Percentiles rank a stretch among this genome's conserved stretches.
Evolutionary conservation across 352 stramenopile species (phyloP).

Genomic region (Halophytophthora polymorphica): DNA sequence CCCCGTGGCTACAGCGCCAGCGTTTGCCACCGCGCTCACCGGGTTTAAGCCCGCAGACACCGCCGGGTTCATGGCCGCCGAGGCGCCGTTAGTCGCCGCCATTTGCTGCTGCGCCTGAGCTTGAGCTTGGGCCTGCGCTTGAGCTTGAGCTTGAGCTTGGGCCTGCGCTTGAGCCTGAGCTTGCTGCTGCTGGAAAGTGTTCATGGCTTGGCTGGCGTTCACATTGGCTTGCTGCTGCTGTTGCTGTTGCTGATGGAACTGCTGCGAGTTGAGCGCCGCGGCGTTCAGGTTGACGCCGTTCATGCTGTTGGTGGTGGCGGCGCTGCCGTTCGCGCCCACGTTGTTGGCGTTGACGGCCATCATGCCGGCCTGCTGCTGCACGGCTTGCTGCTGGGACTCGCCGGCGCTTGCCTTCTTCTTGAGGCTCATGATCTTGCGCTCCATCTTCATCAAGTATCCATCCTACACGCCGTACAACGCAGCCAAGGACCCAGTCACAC

Average conservation of each 20-base stretch:
- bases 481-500: not conserved
- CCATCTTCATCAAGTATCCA: slow-evolving; percentile 82
- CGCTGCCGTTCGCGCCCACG: slow-evolving; percentile 26
- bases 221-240: slow-evolving; percentile 18
- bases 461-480: slow-evolving; percentile 29
- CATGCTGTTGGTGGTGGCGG: slow-evolving; percentile 20
- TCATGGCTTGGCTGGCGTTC: slow-evolving; percentile 42
- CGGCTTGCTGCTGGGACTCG: slow-evolving; percentile 22
- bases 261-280: slow-evolving; percentile 28
- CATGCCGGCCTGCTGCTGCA: slow-evolving; percentile 16
- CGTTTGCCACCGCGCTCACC: slow-evolving; percentile 12
- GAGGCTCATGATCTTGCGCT: slow-evolving; percentile 78
- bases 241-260: slow-evolving; percentile 28
- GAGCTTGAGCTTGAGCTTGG: slow-evolving; percentile 25
- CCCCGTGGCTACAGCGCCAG: slow-evolving; percentile 6
- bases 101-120: slow-evolving; percentile 20
- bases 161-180: slow-evolving; percentile 32
- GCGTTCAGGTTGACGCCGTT: slow-evolving; percentile 30
- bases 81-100: slow-evolving; percentile 16
- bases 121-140: slow-evolving; percentile 25
- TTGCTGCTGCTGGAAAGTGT: slow-evolving; percentile 55
- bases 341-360: slow-evolving; percentile 28
- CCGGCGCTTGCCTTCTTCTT: slow-evolving; percentile 63
- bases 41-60: slow-evolving; percentile 25
- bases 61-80: slow-evolving; percentile 27